Evolutionary conservation across 306 rosid species (phyloP).

Genomic region (Pyrus pyrifolia): DNA sequence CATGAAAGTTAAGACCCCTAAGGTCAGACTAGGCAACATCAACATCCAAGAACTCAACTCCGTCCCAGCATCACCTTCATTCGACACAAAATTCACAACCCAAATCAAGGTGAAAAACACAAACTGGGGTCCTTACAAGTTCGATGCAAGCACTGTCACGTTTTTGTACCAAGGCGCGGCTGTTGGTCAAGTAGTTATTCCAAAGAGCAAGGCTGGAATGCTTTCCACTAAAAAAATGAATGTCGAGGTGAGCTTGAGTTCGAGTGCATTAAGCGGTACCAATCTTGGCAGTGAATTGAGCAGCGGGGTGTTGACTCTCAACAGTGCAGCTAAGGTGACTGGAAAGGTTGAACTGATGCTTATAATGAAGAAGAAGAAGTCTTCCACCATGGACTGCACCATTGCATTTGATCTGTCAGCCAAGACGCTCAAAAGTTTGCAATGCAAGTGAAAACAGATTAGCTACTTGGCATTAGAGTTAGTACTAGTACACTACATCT

Average conservation of each 20-base stretch:
- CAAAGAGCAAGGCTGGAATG: constrained; percentile 4
- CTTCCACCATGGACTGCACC: too few species aligned
- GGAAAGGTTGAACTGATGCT: too few species aligned
- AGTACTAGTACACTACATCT: too few species aligned
- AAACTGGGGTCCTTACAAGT: not conserved
- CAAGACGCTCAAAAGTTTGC: too few species aligned
- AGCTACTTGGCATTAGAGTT: too few species aligned
- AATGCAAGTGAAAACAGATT: too few species aligned
- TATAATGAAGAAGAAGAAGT: too few species aligned
- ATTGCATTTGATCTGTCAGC: too few species aligned
- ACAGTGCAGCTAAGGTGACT: too few species aligned
- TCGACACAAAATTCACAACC: not conserved
- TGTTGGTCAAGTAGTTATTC: not conserved
- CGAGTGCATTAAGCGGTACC: too few species aligned
- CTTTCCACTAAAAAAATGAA: not conserved
- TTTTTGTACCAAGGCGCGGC: not conserved
- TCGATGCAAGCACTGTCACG: not conserved
- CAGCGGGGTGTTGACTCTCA: too few species aligned
- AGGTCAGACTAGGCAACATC: not conserved
- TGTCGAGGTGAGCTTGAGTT: not conserved
- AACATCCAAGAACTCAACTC: not conserved
- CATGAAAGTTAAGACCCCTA: not conserved
- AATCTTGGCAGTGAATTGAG: too few species aligned
- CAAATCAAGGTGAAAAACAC: not conserved
- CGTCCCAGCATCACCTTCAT: not conserved